Evolutionary conservation across 805 yeast species (phyloP).

Genomic region (Candida coleopterorum): DNA sequence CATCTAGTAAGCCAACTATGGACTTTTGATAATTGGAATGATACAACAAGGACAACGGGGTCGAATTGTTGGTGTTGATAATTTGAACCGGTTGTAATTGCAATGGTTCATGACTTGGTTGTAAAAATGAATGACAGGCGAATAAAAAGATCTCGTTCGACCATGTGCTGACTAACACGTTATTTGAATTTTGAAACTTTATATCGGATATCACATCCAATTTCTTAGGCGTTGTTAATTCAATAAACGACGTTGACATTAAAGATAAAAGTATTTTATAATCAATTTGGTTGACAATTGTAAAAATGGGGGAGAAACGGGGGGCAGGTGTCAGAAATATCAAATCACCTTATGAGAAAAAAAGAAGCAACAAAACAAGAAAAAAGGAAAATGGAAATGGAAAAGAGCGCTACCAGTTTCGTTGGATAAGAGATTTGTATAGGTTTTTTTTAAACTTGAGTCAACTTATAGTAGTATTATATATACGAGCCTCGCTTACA

Average conservation of each 20-base stretch:
- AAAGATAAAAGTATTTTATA: no score
- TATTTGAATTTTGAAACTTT: conserved; percentile 31
- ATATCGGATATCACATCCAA: conserved; percentile 42
- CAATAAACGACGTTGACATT: conserved; percentile 12
- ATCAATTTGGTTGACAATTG: no score
- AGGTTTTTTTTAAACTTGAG: no score
- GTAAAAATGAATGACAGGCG: conserved; percentile 16
- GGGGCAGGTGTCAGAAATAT: no score
- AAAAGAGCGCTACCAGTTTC: no score
- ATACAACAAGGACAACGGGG: conserved; percentile 9
- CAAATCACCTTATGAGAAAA: no score
- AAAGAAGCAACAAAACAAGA: no score
- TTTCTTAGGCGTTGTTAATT: conserved; percentile 19
- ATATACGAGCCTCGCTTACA: no score
- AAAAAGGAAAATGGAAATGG: no score
- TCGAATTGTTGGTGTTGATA: conserved; percentile 4
- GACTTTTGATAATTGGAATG: conserved; percentile 15
- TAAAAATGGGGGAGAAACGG: no score
- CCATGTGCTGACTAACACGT: conserved; percentile 54
- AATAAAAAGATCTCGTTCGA: conserved; percentile 46
- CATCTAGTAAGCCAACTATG: conserved; percentile 50
- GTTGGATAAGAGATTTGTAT: no score
- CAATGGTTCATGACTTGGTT: conserved; percentile 12
- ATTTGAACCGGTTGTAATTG: conserved; percentile 2
- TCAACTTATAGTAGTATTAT: no score